These are phyloP conservation scores for Populus euphratica DNA, from an alignment of 345 rosid genomes.

Conservation along the genomic window DNA sequence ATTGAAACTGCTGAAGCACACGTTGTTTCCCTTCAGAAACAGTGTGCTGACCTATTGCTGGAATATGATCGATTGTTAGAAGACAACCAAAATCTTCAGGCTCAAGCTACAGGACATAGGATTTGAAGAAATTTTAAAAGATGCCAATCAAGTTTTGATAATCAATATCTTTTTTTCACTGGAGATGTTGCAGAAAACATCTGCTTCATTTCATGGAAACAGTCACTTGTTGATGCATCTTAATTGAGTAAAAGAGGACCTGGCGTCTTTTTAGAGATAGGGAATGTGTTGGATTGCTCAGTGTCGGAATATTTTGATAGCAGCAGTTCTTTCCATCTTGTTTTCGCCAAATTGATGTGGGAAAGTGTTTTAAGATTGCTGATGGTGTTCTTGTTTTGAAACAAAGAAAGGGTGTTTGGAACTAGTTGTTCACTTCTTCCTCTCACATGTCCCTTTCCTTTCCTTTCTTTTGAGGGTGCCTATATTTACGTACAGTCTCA, in stretches of 20 bases:
- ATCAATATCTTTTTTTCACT: background rate
- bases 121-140: constrained; percentile 26
- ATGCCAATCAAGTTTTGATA: constrained; percentile 5
- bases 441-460: background rate
- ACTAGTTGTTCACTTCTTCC: background rate
- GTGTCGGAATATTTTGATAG: constrained; percentile 21
- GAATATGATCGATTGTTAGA: constrained; percentile 83
- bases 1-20: constrained; percentile 77
- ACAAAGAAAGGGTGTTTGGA: background rate
- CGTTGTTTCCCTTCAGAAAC: constrained; percentile 74
- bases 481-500: background rate
- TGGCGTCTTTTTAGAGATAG: background rate
- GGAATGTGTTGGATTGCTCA: background rate
- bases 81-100: constrained; percentile 86
- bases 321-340: constrained; percentile 9
- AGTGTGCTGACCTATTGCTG: constrained; percentile 74
- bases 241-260: background rate
- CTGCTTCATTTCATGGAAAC: constrained; percentile 11
- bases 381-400: background rate
- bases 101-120: constrained; percentile 46
- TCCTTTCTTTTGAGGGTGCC: background rate
- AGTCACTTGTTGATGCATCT: constrained; percentile 3
- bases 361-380: background rate
- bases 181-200: constrained; percentile 8
- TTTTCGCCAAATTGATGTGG: constrained; percentile 3